Conservation (phyloP, 208 protist species). For the Leishmania aethiopica region DNA sequence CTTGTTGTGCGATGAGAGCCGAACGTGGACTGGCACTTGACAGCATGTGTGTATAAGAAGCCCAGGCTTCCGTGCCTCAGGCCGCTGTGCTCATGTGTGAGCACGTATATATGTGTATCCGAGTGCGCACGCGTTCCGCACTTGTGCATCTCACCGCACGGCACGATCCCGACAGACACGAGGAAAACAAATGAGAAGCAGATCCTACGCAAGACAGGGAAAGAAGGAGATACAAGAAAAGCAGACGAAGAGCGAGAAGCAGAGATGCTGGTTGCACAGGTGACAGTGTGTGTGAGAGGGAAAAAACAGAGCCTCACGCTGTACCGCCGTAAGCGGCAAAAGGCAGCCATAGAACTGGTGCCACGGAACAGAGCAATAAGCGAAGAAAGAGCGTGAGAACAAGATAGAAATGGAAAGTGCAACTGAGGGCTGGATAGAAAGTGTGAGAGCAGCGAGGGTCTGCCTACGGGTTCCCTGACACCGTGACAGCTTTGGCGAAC, state of each 20-base stretch:
- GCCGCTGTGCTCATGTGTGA: not conserved
- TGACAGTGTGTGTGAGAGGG: not conserved
- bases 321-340: not conserved
- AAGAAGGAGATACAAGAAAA: not conserved
- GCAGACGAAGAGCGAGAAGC: not conserved
- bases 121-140: not conserved
- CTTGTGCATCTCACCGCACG: not conserved
- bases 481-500: not conserved
- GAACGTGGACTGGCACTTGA: not conserved
- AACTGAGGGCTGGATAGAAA: not conserved
- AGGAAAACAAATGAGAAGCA: not conserved
- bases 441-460: not conserved
- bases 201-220: not conserved
- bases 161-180: too few relatives aligned
- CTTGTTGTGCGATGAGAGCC: not conserved
- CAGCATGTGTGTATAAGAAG: not conserved
- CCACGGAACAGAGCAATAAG: not conserved
- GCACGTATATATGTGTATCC: not conserved
- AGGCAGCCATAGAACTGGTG: not conserved
- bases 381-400: not conserved
- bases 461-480: not conserved
- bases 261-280: not conserved
- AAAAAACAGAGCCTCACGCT: not conserved
- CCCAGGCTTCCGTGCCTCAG: not conserved
- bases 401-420: not conserved